Evolutionary conservation across 2,329 filamentous ascomycete species (phyloP), one percentile per base, ranked within the genome.

Genomic region (Didymella pomorum): DNA sequence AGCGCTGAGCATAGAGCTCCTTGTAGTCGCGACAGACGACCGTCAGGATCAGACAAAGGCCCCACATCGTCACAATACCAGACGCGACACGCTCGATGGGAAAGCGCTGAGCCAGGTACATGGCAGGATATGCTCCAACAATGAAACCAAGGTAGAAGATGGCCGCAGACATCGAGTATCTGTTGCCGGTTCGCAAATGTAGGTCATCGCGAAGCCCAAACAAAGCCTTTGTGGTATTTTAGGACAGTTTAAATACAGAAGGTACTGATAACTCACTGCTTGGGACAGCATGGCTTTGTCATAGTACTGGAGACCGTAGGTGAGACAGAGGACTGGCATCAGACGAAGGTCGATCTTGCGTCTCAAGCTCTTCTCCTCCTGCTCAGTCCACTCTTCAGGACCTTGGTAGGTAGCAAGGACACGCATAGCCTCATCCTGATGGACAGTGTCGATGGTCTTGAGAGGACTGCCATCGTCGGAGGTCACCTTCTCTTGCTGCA

Each of bases 241-340:
- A 55, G 26, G n/a, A 9, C 3, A 5, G 25, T 16, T n/a, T 12
- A n/a, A 7, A 6, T 26, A 31, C 8, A 31, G 11, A 31, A 23
- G 23, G 14, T 35, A 35, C 4, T 31, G 20, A 23, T 12, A 9
- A 59, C 71, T 60, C 68, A 81, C 81, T 41, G 82, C 83, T 63
- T 84, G 82, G 0, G 78, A 80, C 18, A 85, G 70, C 79, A 84
- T 83, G 3, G 81, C 81, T 29, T 70, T 70, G 45, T 70, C 67
- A n/a, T 68, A 65, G 55, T 70, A 70, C 28, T 70, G 67, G 10
- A 70, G 51, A 7, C 64, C 66, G 45, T 70, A 70, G 20, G 64
- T 67, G 20, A 65, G 43, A 46, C 65, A 70, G n/a, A 70, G 49
- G 12, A 70, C 53, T 2, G 68, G 64, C 53, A 71, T 59, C 6